phyloP scores from a whole-genome alignment of 2,329 filamentous ascomycete genomes.

The Tothia fuscella region DNA sequence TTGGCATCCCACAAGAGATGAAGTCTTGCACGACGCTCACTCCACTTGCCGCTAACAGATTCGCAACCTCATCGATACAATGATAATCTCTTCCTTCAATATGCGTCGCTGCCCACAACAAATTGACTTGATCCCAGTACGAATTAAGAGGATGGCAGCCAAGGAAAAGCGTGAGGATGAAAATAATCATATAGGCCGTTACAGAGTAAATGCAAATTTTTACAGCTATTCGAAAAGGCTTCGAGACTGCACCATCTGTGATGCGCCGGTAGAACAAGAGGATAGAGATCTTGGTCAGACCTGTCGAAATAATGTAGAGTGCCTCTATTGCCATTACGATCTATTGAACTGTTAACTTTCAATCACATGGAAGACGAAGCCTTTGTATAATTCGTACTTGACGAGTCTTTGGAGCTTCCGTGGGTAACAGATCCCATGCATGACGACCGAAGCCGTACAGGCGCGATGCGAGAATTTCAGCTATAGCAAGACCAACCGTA shows the following conservation, averaged over 20 bases:
- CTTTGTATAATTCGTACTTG: constrained; percentile 6
- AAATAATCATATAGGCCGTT: constrained; percentile 26
- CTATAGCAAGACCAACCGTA: constrained; percentile 21
- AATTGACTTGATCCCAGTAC: constrained; percentile 29
- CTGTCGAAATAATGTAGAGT: constrained; percentile 18
- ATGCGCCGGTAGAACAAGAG: constrained; percentile 32
- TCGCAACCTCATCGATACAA: constrained; percentile 27
- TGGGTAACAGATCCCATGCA: constrained; percentile 9
- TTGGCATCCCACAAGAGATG: constrained; percentile 29
- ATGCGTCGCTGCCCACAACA: constrained; percentile 20
- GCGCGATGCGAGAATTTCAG: constrained; percentile 11
- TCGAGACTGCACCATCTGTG: constrained; percentile 22
- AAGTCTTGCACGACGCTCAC: constrained; percentile 30
- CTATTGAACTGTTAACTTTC: constrained; percentile 14
- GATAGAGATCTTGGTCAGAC: constrained; percentile 22
- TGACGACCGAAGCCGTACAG: constrained; percentile 11
- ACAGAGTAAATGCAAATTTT: constrained; percentile 28
- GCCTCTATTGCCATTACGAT: constrained; percentile 14
- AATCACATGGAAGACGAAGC: constrained; percentile 18
- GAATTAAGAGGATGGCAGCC: constrained; percentile 28
- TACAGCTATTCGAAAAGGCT: constrained; percentile 25
- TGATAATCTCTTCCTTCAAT: constrained; percentile 14
- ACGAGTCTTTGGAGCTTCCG: background rate
- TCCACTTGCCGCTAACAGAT: constrained; percentile 27
- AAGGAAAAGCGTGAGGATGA: constrained; percentile 24